Evolutionary conservation across 2,329 filamentous ascomycete genomes (phyloP).

Genomic region (Penicillium sp.): DNA sequence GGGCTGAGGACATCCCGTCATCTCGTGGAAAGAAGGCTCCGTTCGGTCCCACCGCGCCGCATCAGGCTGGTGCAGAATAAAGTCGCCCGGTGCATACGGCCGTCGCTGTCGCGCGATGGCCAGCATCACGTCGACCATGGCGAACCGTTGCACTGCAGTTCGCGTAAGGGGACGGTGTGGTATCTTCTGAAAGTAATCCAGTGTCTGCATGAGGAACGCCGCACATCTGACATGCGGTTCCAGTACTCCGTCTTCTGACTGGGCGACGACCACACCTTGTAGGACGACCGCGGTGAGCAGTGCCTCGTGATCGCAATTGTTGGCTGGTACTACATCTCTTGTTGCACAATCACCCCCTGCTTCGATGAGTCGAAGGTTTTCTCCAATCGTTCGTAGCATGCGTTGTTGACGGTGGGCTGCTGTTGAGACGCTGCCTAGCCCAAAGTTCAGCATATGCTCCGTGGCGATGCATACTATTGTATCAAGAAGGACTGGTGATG

Average conservation of each 20-base stretch:
- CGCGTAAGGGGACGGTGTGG: slow-evolving; percentile 19
- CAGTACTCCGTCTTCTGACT: slow-evolving; percentile 26
- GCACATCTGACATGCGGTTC: slow-evolving; percentile 29
- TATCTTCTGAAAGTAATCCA: slow-evolving; percentile 19
- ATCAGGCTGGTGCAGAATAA: slow-evolving; percentile 24
- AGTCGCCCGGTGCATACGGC: slow-evolving; percentile 21
- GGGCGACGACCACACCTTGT: slow-evolving; percentile 26
- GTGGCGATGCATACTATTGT: slow-evolving; percentile 30
- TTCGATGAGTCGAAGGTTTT: slow-evolving; percentile 19
- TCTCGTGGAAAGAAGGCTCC: slow-evolving; percentile 29
- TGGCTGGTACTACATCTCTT: slow-evolving; percentile 1
- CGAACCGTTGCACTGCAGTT: slow-evolving; percentile 26
- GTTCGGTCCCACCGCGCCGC: slow-evolving; percentile 21
- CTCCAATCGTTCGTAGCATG: slow-evolving; percentile 26
- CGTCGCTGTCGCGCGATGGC: slow-evolving; percentile 28
- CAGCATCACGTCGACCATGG: slow-evolving; percentile 30
- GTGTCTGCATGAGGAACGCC: slow-evolving; percentile 25
- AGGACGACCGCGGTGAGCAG: slow-evolving; percentile 25
- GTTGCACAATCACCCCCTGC: background rate
- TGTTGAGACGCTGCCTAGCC: slow-evolving; percentile 20
- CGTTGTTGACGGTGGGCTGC: slow-evolving; percentile 26
- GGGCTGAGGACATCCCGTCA: slow-evolving; percentile 30
- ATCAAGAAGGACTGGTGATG: slow-evolving; percentile 26
- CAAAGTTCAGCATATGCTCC: slow-evolving; percentile 32
- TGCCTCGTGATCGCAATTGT: slow-evolving; percentile 20